Conservation (phyloP, 1,284 basidiomycete genomes). For the Mycena citricolor region DNA sequence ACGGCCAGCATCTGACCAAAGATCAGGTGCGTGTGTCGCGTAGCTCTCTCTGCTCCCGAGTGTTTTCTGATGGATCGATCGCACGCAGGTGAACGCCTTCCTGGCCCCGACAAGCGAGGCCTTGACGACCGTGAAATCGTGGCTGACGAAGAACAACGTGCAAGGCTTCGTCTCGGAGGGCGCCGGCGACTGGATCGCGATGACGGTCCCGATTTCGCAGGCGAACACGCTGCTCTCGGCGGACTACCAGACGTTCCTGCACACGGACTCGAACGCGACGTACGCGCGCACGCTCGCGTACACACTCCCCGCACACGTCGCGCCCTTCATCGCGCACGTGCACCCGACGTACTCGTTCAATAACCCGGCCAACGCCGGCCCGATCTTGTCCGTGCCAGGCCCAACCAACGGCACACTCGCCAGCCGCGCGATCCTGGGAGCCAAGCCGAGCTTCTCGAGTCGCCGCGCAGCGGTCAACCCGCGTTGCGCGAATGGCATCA, state of each 20-base stretch:
- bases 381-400: constrained; percentile 23
- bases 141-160: constrained; percentile 44
- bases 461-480: no score
- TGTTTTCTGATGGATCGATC: background rate
- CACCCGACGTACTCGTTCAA: constrained; percentile 44
- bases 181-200: constrained; percentile 43
- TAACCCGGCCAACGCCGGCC: constrained; percentile 2
- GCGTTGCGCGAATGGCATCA: no score
- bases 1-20: constrained; percentile 47
- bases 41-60: background rate
- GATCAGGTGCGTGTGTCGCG: constrained; percentile 39
- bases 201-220: constrained; percentile 42
- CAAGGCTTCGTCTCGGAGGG: constrained; percentile 28
- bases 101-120: constrained; percentile 42
- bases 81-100: constrained; percentile 28
- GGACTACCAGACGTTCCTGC: constrained; percentile 42
- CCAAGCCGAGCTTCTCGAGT: no score
- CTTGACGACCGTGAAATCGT: constrained; percentile 39
- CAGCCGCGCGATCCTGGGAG: no score
- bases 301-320: constrained; percentile 39
- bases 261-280: constrained; percentile 35
- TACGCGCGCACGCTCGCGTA: constrained; percentile 43
- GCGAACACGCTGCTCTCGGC: constrained; percentile 44
- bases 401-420: no score
- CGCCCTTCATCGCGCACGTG: constrained; percentile 40